Evolutionary conservation across 495 filamentous ascomycete species (phyloP), one percentile per base, ranked within the genome.

Genomic region (Staphylotrichum tortipilum): DNA sequence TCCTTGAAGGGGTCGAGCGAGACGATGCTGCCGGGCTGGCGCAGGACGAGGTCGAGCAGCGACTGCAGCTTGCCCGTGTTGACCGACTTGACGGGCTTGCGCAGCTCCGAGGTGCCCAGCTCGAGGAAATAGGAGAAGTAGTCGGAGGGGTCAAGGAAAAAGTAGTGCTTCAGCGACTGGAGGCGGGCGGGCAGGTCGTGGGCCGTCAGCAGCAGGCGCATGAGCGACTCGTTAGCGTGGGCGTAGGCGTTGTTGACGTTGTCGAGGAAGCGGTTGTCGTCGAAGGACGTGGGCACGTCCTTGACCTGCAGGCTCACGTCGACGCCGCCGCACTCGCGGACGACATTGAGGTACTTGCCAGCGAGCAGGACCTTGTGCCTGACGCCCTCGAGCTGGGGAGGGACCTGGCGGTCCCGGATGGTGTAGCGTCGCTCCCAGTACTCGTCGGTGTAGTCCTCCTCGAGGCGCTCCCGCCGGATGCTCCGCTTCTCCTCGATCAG

Each of bases 401-500:
- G 92, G 11, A 97, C 82, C 47, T 92, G 89, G 37, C 86, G 78
- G 36, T 94, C 86, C 35, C 92, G 81, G 51, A 97, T 88, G 11
- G 89, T 95, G 58, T 98, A 98, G 48, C 92, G 77, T 65, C 95
- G 89, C 60, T 97, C 92, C 92, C 92, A 98, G 65, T 98, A 98
- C 56, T 97, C 92, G 60, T 98, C 92, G 0, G 90, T 97, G 57
- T 96, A 98, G 67, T 98, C 92, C 59, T 95, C 82, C 61, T 96
- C 89, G 10, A 98, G 70, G 57, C 85, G 78, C 58, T 96, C 94
- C 17, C 92, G 79, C 46, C 83, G 83, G 57, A 98, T 97, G 59
- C 88, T 92, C 67, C 91, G 91, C 62, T 95, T 89, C 64, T 98
- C 92, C 55, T 89, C 94, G 53, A 98, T 82, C 31, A 98, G 69